Base-by-base conservation (phyloP, 805 yeast species). In the Yamadazyma takamatsuzukensis region DNA sequence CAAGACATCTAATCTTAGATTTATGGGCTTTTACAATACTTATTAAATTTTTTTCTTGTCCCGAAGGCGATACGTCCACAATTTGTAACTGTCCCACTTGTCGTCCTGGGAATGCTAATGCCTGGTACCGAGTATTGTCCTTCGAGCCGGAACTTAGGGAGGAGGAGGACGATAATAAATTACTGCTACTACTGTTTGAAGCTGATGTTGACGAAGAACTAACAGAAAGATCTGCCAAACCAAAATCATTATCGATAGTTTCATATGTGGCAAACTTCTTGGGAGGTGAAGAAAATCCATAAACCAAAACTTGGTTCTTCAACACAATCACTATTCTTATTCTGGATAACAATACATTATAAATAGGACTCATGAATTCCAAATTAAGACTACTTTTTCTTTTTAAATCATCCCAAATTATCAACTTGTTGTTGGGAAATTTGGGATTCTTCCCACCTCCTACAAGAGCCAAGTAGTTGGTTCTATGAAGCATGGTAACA, bases 391-490 rank as follows among this genome's bases (percentile, higher is more conserved):
- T 82, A 18, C 80, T 79, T 44, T 78, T 79, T 41, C 80, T 73
- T 56, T 85, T 84, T 39, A 85, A 57, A 54, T 90, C 97, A 58
- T 90, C 97, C 96, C 96, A 93, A 12, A 90, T 80, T 21, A 87
- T 72, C 23, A 88, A 74, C 54, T 83, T 84, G 59, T 85, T 86
- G 44, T 76, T 69, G 1, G 96, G 83, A 48, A 77, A 85, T 40
- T 76, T 70, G 15, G 96, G 96, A 37, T 71, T 72, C 41, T 72
- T 70, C 1, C 96, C 96, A 12, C 96, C 96, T 1, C 97, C 96
- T 0, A 88, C 85, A 26, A 93, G 60, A 1, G 90, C 96, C 33
- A 90, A 69, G 53, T 88, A 89, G 59, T 90, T 90, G 0, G 97
- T 88, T 26, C 96, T 73, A 53, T 87, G 84, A 5, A 90, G 77